phyloP scores from a whole-genome alignment of 345 rosid species.

The Nasturtium officinale region DNA sequence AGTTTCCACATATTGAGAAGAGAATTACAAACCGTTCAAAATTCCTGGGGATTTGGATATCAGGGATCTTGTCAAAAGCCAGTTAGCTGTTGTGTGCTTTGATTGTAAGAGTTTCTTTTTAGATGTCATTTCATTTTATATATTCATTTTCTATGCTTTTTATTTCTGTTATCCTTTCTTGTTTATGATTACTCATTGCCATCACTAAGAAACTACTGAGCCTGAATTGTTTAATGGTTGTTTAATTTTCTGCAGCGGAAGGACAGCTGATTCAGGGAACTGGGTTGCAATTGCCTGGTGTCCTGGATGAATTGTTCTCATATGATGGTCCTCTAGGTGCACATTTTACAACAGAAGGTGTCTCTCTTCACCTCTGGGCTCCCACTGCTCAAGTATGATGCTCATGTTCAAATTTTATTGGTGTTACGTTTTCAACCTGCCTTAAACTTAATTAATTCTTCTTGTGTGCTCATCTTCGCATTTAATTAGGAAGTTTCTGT shows the following conservation, averaged over 20 bases:
- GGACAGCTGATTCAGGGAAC: constrained; percentile 61
- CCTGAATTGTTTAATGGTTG: background rate
- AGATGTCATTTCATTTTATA: background rate
- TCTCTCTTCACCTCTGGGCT: constrained; percentile 82
- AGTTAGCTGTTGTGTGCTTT: constrained; percentile 67
- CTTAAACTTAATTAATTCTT: constrained; percentile 8
- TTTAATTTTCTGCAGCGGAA: constrained; percentile 51
- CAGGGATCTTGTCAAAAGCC: constrained; percentile 69
- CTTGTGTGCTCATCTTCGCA: constrained; percentile 36
- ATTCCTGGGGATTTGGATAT: constrained; percentile 58
- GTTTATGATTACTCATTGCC: constrained; percentile 17
- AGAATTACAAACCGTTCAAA: constrained; percentile 61
- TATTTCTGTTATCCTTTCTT: background rate
- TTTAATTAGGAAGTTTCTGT: constrained; percentile 65
- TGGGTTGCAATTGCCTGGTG: constrained; percentile 86
- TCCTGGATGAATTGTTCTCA: constrained; percentile 79
- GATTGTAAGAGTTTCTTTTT: constrained; percentile 48
- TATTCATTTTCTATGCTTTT: background rate
- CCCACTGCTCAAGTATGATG: constrained; percentile 84
- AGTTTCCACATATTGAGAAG: constrained; percentile 79
- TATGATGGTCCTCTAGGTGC: constrained; percentile 94
- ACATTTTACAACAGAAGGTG: constrained; percentile 54
- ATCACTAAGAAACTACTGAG: background rate
- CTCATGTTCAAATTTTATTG: constrained; percentile 2
- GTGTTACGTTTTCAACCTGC: background rate